These are phyloP conservation scores for Trichosanthes truncata DNA, from an alignment of 306 rosid species.

Conservation along the genomic window DNA sequence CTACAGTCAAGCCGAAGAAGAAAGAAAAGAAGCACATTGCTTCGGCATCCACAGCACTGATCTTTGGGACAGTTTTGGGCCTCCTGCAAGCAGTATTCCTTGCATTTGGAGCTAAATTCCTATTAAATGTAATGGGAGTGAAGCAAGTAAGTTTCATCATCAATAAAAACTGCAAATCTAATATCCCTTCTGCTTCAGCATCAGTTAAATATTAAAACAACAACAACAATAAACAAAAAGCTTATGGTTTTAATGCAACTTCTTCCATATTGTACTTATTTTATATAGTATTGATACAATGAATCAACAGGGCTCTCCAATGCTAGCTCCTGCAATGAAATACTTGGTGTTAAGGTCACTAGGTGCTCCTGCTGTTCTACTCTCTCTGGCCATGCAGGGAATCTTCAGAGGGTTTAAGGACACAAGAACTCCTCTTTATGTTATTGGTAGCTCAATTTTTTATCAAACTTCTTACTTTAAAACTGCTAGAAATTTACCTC, in stretches of 20 bases:
- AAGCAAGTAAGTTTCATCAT: slow-evolving; percentile 51
- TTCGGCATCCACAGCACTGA: slow-evolving; percentile 89
- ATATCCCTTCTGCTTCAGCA: neutral
- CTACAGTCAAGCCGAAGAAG: slow-evolving; percentile 23
- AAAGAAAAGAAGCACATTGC: slow-evolving; percentile 50
- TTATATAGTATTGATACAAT: neutral
- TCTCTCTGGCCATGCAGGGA: slow-evolving; percentile 94
- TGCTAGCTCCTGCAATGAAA: slow-evolving; percentile 64
- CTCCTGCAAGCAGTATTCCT: slow-evolving; percentile 66
- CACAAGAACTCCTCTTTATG: slow-evolving; percentile 90
- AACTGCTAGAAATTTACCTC: neutral
- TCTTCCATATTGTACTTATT: neutral
- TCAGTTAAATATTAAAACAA: neutral
- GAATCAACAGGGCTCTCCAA: slow-evolving; percentile 53
- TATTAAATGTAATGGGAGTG: slow-evolving; percentile 74
- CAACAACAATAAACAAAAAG: neutral
- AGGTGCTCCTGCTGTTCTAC: slow-evolving; percentile 99
- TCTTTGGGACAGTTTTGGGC: slow-evolving; percentile 74
- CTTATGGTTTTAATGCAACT: neutral
- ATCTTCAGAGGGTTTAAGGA: slow-evolving; percentile 93
- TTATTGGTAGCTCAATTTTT: slow-evolving; percentile 42
- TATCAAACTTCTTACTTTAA: neutral
- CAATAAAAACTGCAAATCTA: neutral
- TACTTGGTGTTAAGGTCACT: slow-evolving; percentile 73
- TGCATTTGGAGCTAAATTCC: slow-evolving; percentile 50